phyloP scores from a whole-genome alignment of 2,329 filamentous ascomycete genomes.

The Xylariaceae sp. region DNA sequence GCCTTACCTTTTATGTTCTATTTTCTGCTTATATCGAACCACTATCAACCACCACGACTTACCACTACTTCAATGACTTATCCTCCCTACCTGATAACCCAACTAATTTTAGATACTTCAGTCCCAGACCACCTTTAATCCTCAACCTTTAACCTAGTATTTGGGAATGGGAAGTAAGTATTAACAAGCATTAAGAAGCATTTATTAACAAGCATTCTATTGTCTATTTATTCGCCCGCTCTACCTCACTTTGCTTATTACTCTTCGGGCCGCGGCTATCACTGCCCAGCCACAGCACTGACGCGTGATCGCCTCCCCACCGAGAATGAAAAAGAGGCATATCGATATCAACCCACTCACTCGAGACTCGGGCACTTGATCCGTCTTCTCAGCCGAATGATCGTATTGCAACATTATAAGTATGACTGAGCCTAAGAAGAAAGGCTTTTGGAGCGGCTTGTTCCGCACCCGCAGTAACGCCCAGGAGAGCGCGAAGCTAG shows the following conservation, averaged over 20 bases:
- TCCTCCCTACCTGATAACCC: too few species aligned
- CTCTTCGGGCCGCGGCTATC: conserved; percentile 18
- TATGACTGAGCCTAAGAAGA: conserved; percentile 47
- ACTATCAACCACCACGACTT: too few species aligned
- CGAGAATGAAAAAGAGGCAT: conserved; percentile 33
- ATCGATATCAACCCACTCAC: conserved; percentile 23
- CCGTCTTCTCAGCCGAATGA: conserved; percentile 23
- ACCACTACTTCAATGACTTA: too few species aligned
- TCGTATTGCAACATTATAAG: conserved; percentile 20
- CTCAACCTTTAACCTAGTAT: too few species aligned
- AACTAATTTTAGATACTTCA: too few species aligned
- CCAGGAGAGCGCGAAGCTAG: conserved; percentile 44
- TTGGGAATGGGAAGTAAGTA: too few species aligned
- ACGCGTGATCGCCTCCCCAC: conserved; percentile 35
- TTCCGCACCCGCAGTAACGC: conserved; percentile 55
- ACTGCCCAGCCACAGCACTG: conserved; percentile 38
- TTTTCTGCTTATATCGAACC: too few species aligned
- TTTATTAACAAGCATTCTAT: not conserved
- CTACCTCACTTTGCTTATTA: not conserved
- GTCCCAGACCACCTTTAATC: too few species aligned
- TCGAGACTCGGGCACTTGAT: conserved; percentile 22
- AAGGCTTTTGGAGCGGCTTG: conserved; percentile 55
- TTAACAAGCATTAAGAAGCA: not conserved
- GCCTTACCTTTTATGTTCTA: too few species aligned
- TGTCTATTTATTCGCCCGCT: not conserved